Base-by-base conservation (phyloP, 2,329 filamentous ascomycete species). In the Phoma herbarum region DNA sequence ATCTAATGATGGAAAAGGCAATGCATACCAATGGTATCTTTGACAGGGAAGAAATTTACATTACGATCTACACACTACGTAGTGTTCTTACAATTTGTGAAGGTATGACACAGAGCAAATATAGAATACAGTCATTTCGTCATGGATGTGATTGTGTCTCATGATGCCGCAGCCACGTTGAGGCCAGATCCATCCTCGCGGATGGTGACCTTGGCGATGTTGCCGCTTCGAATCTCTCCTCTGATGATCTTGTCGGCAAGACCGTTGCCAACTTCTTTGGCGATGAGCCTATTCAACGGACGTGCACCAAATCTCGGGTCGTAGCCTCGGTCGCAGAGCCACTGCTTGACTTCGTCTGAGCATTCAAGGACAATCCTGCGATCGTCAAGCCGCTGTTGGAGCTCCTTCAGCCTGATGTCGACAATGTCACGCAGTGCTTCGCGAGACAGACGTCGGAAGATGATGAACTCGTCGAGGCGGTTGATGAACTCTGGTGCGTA, bases 401-500 rank as follows among this genome's bases (percentile, higher is more conserved):
- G 83, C 79, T 98, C 95, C 61, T 84, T 86, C 46, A 98, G 83
- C 29, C 95, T 87, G 63, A 98, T 97, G 71, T 98, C 92, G 47
- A 97, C 93, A 64, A 98, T 98, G 72, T 96, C 93, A 28, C 92
- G 85, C 56, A 98, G 84, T 16, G 94, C 93, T 18, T 84, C 82
- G 28, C 84, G 85, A 0, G 92, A 91, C 2, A 98, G 85, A 9
- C 94, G 87, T 79, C 93, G 94, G 84, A 98, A 98, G 72, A 98
- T 82, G 75, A 98, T 97, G 80, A 98, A 97, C 61, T 96, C 94
- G 77, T 98, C 94, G 62, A 98, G 92, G 20, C 95, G 87, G 80
- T 99, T 98, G 64, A 98, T 85, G 83, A 98, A 99, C 75, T 98
- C 95, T 3, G 95, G 95, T 5, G 94, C 88, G 74, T 97, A 89